Evolutionary conservation across 371 early-diverging fungal genomes (phyloP), one percentile per base, ranked within the genome.

Genomic region (Mortierella sp.): DNA sequence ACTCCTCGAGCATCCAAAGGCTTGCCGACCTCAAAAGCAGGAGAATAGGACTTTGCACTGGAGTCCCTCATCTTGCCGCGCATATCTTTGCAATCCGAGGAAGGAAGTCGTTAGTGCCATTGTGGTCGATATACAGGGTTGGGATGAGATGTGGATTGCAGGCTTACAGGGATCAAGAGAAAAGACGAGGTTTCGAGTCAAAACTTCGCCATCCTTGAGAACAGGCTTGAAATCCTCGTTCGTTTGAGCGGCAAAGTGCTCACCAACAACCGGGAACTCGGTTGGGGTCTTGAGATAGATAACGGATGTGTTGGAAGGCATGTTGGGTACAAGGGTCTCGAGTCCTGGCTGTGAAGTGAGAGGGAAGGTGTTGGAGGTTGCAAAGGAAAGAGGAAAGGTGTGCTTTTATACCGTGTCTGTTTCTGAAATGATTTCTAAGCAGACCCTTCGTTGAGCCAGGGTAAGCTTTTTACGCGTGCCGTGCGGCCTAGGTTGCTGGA

Each of bases 1-100:
- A 92, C 84, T 17, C 82, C 88, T 37, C 84, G 81, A 31, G 86
- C 89, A 39, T 69, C 74, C 81, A 92, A 73, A 0, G 89, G 85
- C 62, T 88, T 54, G 57, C 85, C 85, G 24, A 90, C 43, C 28
- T 69, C 61, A 63, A 89, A 92, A 0, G 86, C 79, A 17, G 88
- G 66, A 12, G 78, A 60, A 52, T 85, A 84, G 24, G 90, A 88
- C 41, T 84, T 64, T 27, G 67, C 67, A 1, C 71, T 53, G 8
- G 79, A 9, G 48, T 77, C 77, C 63, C 88, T 73, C 91, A 93
- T 91, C 51, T 87, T 82, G 19, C 87, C 88, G 61, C 91, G 89
- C 82, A 88, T 83, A 48, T 84, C 74, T 74, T n/a, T n/a, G n/a
- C n/a, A n/a, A n/a, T n/a, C n/a, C n/a, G n/a, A n/a, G n/a, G n/a